Evolutionary conservation across 305 asterid species (phyloP).

Genomic region (Solanum hybrid): DNA sequence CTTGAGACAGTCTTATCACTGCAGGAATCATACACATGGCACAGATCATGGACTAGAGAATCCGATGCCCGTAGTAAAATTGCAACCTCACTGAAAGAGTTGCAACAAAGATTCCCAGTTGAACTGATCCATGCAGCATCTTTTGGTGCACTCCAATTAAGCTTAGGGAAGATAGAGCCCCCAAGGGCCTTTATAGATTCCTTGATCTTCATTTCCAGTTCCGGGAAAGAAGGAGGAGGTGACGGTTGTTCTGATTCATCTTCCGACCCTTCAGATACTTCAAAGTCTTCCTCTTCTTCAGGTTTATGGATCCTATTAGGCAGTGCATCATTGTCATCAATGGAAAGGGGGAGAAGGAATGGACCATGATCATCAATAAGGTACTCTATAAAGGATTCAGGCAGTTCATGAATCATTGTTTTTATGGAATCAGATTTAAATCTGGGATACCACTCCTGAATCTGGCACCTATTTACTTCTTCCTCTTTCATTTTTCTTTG

Average conservation of each 20-base stretch:
- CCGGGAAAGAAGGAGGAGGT: slow-evolving; percentile 73
- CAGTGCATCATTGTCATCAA: slow-evolving; percentile 56
- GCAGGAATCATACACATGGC: slow-evolving; percentile 76
- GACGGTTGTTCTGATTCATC: slow-evolving; percentile 61
- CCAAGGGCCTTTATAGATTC: slow-evolving; percentile 65
- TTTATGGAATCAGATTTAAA: slow-evolving; percentile 56
- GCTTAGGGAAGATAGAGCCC: slow-evolving; percentile 81
- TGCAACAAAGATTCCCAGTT: slow-evolving; percentile 63
- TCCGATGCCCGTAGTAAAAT: slow-evolving; percentile 77
- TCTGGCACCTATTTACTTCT: slow-evolving; percentile 75
- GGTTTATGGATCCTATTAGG: slow-evolving; percentile 69
- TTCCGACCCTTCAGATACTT: slow-evolving; percentile 47
- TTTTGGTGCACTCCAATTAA: slow-evolving; percentile 91
- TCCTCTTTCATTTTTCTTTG: slow-evolving; percentile 41
- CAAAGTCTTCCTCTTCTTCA: slow-evolving; percentile 66
- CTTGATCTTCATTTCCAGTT: slow-evolving; percentile 48
- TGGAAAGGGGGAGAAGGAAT: slow-evolving; percentile 68
- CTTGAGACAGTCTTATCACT: slow-evolving; percentile 41
- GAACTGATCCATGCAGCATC: slow-evolving; percentile 89
- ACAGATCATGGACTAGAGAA: slow-evolving; percentile 66
- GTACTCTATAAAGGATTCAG: slow-evolving; percentile 59
- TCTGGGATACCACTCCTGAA: slow-evolving; percentile 88
- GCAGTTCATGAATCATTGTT: slow-evolving; percentile 58
- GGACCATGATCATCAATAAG: slow-evolving; percentile 65
- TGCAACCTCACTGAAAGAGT: slow-evolving; percentile 66